Evolutionary conservation across 2,329 filamentous ascomycete genomes (phyloP), one percentile per base, ranked within the genome.

Genomic region (Pyrenophora seminiperda): DNA sequence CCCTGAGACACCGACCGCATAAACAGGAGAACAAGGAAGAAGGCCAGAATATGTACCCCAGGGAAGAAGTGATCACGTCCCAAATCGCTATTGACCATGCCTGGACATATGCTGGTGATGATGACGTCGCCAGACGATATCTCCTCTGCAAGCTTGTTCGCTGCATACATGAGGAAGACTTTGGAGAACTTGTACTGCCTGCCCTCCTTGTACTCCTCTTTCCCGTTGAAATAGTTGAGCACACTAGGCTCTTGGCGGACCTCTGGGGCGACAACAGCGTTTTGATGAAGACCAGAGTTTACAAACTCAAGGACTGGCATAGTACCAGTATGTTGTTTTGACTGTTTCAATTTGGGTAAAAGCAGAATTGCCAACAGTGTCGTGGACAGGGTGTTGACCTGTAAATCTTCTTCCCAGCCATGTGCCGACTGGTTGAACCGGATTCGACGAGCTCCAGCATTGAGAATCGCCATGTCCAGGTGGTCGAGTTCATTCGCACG

Each of bases 351-450:
- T 34, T 71, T 70, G 2, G 74, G 73, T 18, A 76, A 67, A 9
- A 87, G 71, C 2, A 84, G 63, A 2, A 84, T 54, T 0, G 75
- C 80, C 5, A 87, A 68, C 1, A 85, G 71, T 5, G 77, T 74
- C 1, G 81, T 86, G 2, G 81, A 82, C 2, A 86, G 68, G 1
- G 78, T 74, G 60, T 86, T 85, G 56, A 84, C 79, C 62, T 86
- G 82, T 9, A 86, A 55, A 1, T 75, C 79, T 41, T 68, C 62
- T 57, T 77, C 75, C 68, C 69, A 76, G 14, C 73, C 73, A 54
- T 73, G 60, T 13, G 27, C 36, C 1, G 66, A 65, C 19, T 59
- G 41, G 5, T 53, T 43, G 40, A 65, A 75, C 2, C 53, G 43
- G 10, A 47, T 45, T 30, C 61, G 58, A 17, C 61, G 55, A 10